phyloP scores from a whole-genome alignment of 192 early-diverging fungal genomes.

The Geosiphon pyriformis region DNA sequence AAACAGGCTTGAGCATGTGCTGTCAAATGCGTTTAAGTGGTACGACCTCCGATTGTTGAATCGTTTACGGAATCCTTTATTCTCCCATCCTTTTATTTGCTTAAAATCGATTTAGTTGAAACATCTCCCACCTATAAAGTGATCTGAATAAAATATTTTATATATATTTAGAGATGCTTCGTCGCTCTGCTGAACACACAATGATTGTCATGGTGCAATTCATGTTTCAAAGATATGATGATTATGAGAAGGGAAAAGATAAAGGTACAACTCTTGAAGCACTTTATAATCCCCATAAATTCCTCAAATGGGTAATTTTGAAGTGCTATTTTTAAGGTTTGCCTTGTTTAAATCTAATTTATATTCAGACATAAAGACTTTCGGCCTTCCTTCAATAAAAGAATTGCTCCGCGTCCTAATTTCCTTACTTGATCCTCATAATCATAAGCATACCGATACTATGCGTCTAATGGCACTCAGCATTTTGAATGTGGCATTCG shows the following conservation, averaged over 20 bases:
- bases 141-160: not conserved
- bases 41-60: no score
- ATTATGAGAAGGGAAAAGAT: conserved; percentile 11
- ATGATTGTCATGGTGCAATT: conserved; percentile 66
- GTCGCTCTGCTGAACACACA: conserved; percentile 73
- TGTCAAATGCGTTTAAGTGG: conserved; percentile 88
- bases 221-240: conserved; percentile 61
- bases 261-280: conserved; percentile 6
- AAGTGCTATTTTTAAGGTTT: not conserved
- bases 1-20: conserved; percentile 94
- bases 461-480: conserved; percentile 86
- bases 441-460: conserved; percentile 89
- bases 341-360: not conserved
- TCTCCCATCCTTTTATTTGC: no score
- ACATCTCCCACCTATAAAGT: not conserved
- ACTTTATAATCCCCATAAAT: not conserved
- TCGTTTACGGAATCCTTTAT: no score
- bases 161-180: conserved; percentile 56
- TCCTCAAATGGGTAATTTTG: not conserved
- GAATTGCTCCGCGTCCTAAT: conserved; percentile 90
- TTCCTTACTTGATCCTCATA: conserved; percentile 83
- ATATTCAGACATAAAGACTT: conserved; percentile 44
- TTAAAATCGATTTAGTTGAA: conserved; percentile 29
- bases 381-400: conserved; percentile 80
- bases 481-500: conserved; percentile 81